phyloP scores from a whole-genome alignment of 2,329 filamentous ascomycete genomes.

The Torrubiellomyces zombiae region DNA sequence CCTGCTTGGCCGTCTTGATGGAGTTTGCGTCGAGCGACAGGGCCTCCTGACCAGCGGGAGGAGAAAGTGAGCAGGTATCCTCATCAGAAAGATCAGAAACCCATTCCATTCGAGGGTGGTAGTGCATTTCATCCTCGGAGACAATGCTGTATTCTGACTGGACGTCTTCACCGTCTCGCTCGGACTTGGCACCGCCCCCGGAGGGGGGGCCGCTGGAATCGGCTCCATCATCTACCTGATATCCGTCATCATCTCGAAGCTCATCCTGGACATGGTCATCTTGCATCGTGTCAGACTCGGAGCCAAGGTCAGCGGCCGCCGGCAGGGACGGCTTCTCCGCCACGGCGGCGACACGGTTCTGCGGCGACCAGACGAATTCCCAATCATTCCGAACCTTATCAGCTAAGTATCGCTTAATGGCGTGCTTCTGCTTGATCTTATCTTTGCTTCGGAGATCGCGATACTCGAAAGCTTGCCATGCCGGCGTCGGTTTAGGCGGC shows the following conservation, averaged over 20 bases:
- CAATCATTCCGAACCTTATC: conserved; percentile 42
- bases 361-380: conserved; percentile 39
- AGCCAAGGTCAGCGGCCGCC: no score
- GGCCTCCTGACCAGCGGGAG: no score
- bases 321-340: not conserved
- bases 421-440: conserved; percentile 45
- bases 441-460: conserved; percentile 45
- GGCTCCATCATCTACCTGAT: conserved; percentile 22
- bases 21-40: no score
- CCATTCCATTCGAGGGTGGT: conserved; percentile 36
- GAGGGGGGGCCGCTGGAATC: conserved; percentile 16
- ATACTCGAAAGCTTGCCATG: conserved; percentile 33
- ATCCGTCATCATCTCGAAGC: conserved; percentile 16
- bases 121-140: conserved; percentile 36
- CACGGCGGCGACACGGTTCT: conserved; percentile 1
- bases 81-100: conserved; percentile 39
- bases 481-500: conserved; percentile 13
- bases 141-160: conserved; percentile 40
- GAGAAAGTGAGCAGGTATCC: conserved; percentile 22
- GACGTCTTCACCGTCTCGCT: conserved; percentile 27
- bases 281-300: not conserved
- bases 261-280: conserved; percentile 13
- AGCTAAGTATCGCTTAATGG: conserved; percentile 37
- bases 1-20: conserved; percentile 30
- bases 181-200: conserved; percentile 15